These are phyloP conservation scores for Pleurotus djamor DNA, from an alignment of 768 basidiomycete genomes.

Conservation along the genomic window DNA sequence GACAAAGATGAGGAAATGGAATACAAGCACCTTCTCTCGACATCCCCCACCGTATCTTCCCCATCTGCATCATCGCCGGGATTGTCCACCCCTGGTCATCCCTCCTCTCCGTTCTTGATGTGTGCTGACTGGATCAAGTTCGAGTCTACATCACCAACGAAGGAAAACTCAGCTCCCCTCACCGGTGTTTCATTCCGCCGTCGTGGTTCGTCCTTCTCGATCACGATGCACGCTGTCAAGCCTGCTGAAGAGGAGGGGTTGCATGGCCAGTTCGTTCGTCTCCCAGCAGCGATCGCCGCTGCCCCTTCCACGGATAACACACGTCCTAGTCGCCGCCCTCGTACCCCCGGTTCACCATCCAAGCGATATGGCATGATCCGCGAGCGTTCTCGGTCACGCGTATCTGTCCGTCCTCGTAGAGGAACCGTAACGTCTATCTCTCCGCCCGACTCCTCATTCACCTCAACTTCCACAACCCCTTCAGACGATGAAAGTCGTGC, in stretches of 20 bases:
- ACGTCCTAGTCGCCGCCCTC: not conserved
- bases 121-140: not conserved
- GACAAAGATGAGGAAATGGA: slow-evolving; percentile 74
- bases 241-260: not conserved
- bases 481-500: not conserved
- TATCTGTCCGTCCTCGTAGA: not conserved
- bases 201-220: not conserved
- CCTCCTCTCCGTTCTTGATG: not conserved
- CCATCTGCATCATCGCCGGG: not conserved
- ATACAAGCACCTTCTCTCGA: slow-evolving; percentile 54
- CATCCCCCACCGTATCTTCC: not conserved
- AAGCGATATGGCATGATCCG: not conserved
- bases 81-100: not conserved
- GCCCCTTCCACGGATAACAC: not conserved
- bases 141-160: not conserved
- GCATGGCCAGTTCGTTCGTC: not conserved
- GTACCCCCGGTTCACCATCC: not conserved
- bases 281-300: not conserved
- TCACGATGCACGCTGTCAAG: not conserved
- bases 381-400: not conserved
- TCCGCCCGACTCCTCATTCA: not conserved
- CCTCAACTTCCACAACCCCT: not conserved
- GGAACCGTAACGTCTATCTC: not conserved
- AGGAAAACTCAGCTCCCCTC: not conserved
- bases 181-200: not conserved